Evolutionary conservation across 169 alveolate species (phyloP), one percentile per base, ranked within the genome.

Genomic region (Plasmodium chabaudi): DNA sequence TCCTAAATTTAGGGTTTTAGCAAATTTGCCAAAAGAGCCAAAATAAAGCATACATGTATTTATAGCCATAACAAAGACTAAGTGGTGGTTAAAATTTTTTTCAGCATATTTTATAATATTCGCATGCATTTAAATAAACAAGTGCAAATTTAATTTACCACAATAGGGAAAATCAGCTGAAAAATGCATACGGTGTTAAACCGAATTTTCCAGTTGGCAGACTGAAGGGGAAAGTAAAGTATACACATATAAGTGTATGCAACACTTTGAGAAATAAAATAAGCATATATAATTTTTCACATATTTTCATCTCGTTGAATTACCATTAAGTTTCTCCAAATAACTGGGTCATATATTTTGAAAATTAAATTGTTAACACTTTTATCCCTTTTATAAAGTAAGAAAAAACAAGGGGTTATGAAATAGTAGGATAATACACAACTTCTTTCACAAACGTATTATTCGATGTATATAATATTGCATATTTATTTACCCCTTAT

Each of bases 151-250:
- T 59, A 15, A 15, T 9, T 51, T 82, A 82, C 90, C 79, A 82
- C 90, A 17, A 82, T 72, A 44, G 90, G 90, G 49, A 67, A 82
- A 21, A 82, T 82, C 25, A 67, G 39, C 64, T 82, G 90, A 39
- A 82, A 82, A 25, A 68, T 82, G 51, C 90, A 82, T 4, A 72
- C 59, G 3, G 86, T 82, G 51, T 68, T 82, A 61, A 82, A 82
- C 21, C 90, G 74, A 82, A 82, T 70, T 82, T 82, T 82, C 90
- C 90, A 82, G 25, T 82, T 82, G 55, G 90, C 84, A 23, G 84
- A 82, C 90, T 82, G 60, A 3, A 15, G 3, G 17, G 42, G 42
- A 3, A 34, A 34, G 5, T 34, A 34, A 34, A 34, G 7, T 34
- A 34, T 3, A 5, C 7, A 21, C 42, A 34, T 3, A 34, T 34